Evolutionary conservation across 257 asterid genomes (phyloP).

Genomic region (Leonotis leonurus): DNA sequence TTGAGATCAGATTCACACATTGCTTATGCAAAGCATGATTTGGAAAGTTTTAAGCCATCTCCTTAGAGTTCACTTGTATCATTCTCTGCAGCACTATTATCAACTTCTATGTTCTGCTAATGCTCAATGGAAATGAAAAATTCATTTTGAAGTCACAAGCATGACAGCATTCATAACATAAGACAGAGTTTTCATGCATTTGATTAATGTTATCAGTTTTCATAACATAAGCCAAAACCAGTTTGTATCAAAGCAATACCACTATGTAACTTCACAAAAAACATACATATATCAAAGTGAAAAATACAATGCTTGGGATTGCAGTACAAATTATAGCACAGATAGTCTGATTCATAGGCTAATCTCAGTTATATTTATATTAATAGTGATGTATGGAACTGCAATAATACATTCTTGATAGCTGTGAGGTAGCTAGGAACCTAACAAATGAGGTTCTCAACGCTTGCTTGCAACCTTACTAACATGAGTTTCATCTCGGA

Average conservation of each 20-base stretch:
- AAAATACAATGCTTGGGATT: slow-evolving; percentile 18
- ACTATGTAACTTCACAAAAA: not conserved
- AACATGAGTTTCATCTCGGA: slow-evolving; percentile 13
- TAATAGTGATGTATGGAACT: slow-evolving; percentile 7
- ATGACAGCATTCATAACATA: not conserved
- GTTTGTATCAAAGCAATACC: not conserved
- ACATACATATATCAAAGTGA: not conserved
- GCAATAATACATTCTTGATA: slow-evolving; percentile 17
- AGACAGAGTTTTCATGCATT: not conserved
- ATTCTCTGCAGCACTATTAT: not conserved
- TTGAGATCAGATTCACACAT: not conserved
- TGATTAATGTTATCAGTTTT: no score
- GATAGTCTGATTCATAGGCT: slow-evolving; percentile 9
- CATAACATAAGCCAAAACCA: no score
- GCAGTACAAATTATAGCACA: slow-evolving; percentile 18
- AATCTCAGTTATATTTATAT: slow-evolving; percentile 1
- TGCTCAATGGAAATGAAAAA: not conserved
- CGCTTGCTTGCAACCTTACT: slow-evolving; percentile 20
- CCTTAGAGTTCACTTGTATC: not conserved
- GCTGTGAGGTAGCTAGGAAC: slow-evolving; percentile 6
- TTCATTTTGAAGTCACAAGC: not conserved
- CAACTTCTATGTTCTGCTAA: not conserved
- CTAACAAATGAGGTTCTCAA: slow-evolving; percentile 15
- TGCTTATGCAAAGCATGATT: not conserved
- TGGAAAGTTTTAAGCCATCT: not conserved